A percentile compares a stretch with the other conserved stretches of the same genome.
Evolutionary conservation across 352 stramenopile species (phyloP).

Genomic region (Pythium guiyangense): DNA sequence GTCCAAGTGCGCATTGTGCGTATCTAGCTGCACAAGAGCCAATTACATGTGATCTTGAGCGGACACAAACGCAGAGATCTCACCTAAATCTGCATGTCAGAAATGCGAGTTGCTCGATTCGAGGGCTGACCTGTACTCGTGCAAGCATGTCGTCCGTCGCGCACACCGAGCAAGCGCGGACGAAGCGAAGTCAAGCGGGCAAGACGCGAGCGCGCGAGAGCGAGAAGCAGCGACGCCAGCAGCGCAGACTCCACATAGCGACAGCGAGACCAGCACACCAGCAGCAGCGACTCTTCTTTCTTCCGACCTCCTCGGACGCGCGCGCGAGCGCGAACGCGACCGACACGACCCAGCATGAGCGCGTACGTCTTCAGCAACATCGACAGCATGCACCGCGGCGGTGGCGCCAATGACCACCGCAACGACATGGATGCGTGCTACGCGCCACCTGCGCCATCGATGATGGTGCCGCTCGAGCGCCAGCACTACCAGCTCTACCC

Average conservation of each 20-base stretch:
- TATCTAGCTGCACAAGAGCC: no score
- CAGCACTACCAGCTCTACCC: conserved; percentile 1
- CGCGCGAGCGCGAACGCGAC: not conserved
- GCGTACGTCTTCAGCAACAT: conserved; percentile 18
- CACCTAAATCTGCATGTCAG: not conserved
- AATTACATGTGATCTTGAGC: no score
- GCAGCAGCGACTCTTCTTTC: conserved; percentile 11
- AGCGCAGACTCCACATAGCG: not conserved
- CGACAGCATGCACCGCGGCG: not conserved
- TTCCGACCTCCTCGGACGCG: conserved; percentile 9
- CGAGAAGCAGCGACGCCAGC: not conserved
- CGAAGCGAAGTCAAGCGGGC: not conserved
- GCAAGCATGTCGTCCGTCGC: conserved; percentile 11
- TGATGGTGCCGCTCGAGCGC: conserved; percentile 10
- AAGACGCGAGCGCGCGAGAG: not conserved
- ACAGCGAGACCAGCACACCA: not conserved
- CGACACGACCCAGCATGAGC: conserved; percentile 8
- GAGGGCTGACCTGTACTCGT: not conserved
- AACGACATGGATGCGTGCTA: conserved; percentile 2
- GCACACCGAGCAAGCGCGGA: not conserved
- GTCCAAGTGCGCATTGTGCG: not conserved
- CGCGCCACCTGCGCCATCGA: not conserved
- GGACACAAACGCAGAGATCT: no score
- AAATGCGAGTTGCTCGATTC: not conserved
- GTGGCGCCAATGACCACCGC: not conserved